Evolutionary conservation across 2,329 filamentous ascomycete species (phyloP).

Genomic region (Exophiala bonariae): DNA sequence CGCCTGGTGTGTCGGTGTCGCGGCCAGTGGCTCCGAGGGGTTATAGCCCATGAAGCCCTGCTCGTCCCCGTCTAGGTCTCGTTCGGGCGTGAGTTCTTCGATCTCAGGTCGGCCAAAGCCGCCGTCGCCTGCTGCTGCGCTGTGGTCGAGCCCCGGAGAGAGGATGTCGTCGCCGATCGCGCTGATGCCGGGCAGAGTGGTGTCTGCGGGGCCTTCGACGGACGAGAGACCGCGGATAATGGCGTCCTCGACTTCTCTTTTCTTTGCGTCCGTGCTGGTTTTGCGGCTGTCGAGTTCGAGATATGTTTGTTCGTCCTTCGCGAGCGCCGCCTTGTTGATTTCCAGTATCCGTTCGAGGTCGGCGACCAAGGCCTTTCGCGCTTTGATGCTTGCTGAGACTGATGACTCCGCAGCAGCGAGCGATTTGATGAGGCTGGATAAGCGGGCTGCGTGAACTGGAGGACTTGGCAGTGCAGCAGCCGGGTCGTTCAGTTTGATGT

Average conservation of each 20-base stretch:
- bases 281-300: conserved; percentile 66
- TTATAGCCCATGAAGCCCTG: neutral
- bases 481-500: conserved; percentile 77
- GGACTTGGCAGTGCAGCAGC: conserved; percentile 69
- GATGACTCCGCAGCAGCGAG: conserved; percentile 86
- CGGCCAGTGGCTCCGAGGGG: neutral
- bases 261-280: conserved; percentile 73
- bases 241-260: conserved; percentile 82
- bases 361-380: conserved; percentile 72
- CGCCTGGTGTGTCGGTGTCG: neutral
- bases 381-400: conserved; percentile 85
- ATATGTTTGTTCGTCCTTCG: conserved; percentile 67
- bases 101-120: conserved; percentile 24
- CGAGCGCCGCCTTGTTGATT: conserved; percentile 68
- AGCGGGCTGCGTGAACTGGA: conserved; percentile 85
- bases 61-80: conserved; percentile 5
- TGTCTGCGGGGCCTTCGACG: conserved; percentile 52
- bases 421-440: conserved; percentile 86
- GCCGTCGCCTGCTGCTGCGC: conserved; percentile 8
- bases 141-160: conserved; percentile 4
- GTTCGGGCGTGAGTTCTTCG: conserved; percentile 28
- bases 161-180: conserved; percentile 33
- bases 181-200: conserved; percentile 36
- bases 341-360: conserved; percentile 81
- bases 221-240: conserved; percentile 82